Evolutionary conservation across 768 basidiomycete species (phyloP).

Genomic region (Boletus rubropictus): DNA sequence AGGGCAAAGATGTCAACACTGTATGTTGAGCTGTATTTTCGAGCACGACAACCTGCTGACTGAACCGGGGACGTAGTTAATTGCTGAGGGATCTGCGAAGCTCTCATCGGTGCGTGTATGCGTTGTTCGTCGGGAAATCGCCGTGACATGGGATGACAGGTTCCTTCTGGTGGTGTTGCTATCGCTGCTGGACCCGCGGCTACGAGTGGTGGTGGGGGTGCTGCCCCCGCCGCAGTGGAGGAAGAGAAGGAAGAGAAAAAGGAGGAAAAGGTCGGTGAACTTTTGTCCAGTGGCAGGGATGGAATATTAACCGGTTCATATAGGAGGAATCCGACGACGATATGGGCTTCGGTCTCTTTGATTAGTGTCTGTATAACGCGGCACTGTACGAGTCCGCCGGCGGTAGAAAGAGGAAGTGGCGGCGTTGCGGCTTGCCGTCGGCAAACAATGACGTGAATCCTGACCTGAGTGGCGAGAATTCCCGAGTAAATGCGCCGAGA

Average conservation of each 20-base stretch:
- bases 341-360: constrained; percentile 67
- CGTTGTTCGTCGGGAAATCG: neutral
- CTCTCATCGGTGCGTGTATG: constrained; percentile 76
- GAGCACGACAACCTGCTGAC: neutral
- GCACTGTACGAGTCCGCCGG: constrained; percentile 6
- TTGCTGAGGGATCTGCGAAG: constrained; percentile 87
- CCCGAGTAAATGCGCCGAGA: constrained; percentile 12
- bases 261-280: constrained; percentile 68
- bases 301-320: constrained; percentile 3
- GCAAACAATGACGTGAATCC: constrained; percentile 13
- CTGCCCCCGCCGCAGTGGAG: constrained; percentile 49
- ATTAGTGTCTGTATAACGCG: constrained; percentile 45
- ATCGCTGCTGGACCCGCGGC: constrained; percentile 43
- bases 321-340: constrained; percentile 89
- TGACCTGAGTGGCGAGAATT: constrained; percentile 6
- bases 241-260: constrained; percentile 87
- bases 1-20: constrained; percentile 82
- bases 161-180: constrained; percentile 82
- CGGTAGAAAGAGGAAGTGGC: constrained; percentile 13
- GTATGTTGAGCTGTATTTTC: constrained; percentile 38
- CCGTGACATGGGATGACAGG: constrained; percentile 34
- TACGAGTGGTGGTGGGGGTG: constrained; percentile 45
- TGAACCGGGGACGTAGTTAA: constrained; percentile 49
- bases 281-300: neutral
- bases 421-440: constrained; percentile 21